Evolutionary conservation across 2,329 filamentous ascomycete genomes (phyloP).

Genomic region (Rhexocercosporidium sp.): DNA sequence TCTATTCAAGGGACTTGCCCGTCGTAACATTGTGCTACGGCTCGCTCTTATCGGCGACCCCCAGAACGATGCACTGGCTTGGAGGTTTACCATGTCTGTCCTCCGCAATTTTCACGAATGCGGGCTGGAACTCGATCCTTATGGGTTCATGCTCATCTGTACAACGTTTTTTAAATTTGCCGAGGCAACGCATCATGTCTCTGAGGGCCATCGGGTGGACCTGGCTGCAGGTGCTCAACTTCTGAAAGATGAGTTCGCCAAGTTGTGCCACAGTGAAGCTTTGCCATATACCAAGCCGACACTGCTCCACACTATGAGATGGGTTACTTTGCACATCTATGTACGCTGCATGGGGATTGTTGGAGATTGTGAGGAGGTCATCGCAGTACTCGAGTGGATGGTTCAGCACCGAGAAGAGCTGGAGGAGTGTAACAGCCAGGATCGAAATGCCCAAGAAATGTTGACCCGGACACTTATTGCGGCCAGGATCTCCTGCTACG

Average conservation of each 20-base stretch:
- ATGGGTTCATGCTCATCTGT: constrained; percentile 38
- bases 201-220: neutral
- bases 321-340: constrained; percentile 60
- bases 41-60: constrained; percentile 24
- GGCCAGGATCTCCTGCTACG: constrained; percentile 27
- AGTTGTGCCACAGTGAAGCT: constrained; percentile 30
- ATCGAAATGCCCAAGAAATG: constrained; percentile 28
- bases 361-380: constrained; percentile 64
- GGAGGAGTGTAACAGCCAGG: constrained; percentile 22
- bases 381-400: constrained; percentile 64
- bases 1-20: constrained; percentile 48
- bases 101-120: constrained; percentile 36
- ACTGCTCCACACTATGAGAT: constrained; percentile 51
- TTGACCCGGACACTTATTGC: constrained; percentile 34
- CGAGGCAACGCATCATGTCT: constrained; percentile 24
- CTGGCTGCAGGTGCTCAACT: constrained; percentile 36
- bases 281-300: constrained; percentile 30
- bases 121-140: constrained; percentile 38
- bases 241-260: constrained; percentile 41
- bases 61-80: constrained; percentile 36
- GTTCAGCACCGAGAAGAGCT: constrained; percentile 50
- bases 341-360: constrained; percentile 66
- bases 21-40: constrained; percentile 31
- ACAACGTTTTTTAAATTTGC: constrained; percentile 36
- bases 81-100: constrained; percentile 30